phyloP scores from a whole-genome alignment of 2,329 filamentous ascomycete species.

The Clonostachys byssicola region DNA sequence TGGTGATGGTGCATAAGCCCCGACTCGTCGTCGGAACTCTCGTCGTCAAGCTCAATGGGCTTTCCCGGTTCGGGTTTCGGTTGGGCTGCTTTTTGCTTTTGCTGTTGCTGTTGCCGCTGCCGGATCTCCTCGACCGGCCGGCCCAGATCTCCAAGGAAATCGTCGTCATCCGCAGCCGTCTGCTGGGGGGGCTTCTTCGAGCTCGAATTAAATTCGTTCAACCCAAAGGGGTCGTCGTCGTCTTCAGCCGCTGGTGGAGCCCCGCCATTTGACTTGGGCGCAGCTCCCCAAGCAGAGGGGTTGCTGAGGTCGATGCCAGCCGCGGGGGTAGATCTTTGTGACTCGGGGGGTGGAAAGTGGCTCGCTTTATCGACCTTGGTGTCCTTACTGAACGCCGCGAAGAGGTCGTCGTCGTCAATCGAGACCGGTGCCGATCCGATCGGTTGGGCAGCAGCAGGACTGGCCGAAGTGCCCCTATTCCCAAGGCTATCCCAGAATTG shows the following conservation, averaged over 20 bases:
- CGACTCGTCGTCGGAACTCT: constrained; percentile 39
- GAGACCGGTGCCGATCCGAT: constrained; percentile 1
- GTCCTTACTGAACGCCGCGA: constrained; percentile 62
- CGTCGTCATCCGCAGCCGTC: constrained; percentile 49
- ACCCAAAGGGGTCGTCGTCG: constrained; percentile 86
- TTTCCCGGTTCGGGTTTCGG: constrained; percentile 52
- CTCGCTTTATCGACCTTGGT: constrained; percentile 65
- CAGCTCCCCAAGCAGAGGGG: constrained; percentile 45
- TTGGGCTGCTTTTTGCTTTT: constrained; percentile 28
- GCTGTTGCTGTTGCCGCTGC: constrained; percentile 42
- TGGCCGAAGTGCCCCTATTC: constrained; percentile 39
- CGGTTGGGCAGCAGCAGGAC: constrained; percentile 16
- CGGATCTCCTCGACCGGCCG: constrained; percentile 62
- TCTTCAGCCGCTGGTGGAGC: constrained; percentile 37
- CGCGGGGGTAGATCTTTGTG: constrained; percentile 39
- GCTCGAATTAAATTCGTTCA: constrained; percentile 56
- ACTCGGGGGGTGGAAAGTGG: constrained; percentile 52
- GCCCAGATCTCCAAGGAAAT: constrained; percentile 61
- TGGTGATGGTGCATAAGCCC: constrained; percentile 9
- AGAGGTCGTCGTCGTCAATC: constrained; percentile 56
- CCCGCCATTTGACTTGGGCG: constrained; percentile 11
- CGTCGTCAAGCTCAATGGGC: constrained; percentile 46
- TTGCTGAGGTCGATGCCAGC: constrained; percentile 45
- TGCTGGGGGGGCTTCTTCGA: constrained; percentile 10
- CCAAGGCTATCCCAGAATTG: constrained; percentile 75